These are phyloP conservation scores for Persicaria tinctoria DNA, from an alignment of 148 eudicot genomes.

Conservation along the genomic window DNA sequence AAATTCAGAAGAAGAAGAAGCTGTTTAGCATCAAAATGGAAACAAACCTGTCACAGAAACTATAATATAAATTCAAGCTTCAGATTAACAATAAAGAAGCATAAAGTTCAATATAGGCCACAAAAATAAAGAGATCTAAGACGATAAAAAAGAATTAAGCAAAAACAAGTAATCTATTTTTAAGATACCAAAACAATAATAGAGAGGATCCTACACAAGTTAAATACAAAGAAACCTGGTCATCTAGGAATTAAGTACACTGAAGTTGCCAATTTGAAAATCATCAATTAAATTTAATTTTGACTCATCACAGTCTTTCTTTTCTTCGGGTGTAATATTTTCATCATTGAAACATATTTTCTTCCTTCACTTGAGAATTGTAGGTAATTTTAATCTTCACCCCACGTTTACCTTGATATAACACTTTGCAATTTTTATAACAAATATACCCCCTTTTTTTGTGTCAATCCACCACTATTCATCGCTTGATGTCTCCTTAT, in stretches of 20 bases:
- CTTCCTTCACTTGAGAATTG: neutral
- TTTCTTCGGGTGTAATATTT: neutral
- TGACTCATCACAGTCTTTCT: neutral
- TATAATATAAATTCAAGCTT: neutral
- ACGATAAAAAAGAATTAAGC: neutral
- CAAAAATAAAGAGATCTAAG: conserved; percentile 1
- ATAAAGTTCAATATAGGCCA: neutral
- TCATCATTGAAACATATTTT: neutral
- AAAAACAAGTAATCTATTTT: neutral
- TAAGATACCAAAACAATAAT: neutral
- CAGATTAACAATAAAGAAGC: neutral
- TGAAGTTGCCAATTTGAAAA: neutral
- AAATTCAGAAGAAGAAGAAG: neutral
- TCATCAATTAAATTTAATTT: neutral
- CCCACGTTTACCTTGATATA: too few relatives aligned
- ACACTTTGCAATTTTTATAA: too few relatives aligned
- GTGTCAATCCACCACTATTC: too few relatives aligned
- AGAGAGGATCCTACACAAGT: neutral
- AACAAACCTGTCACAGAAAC: neutral
- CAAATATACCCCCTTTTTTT: too few relatives aligned
- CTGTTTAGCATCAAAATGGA: neutral
- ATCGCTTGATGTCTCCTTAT: too few relatives aligned
- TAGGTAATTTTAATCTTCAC: too few relatives aligned
- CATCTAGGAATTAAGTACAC: neutral
- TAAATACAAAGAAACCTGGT: neutral